Conservation (phyloP, 495 filamentous ascomycete genomes). For the Neurospora pannonica region DNA sequence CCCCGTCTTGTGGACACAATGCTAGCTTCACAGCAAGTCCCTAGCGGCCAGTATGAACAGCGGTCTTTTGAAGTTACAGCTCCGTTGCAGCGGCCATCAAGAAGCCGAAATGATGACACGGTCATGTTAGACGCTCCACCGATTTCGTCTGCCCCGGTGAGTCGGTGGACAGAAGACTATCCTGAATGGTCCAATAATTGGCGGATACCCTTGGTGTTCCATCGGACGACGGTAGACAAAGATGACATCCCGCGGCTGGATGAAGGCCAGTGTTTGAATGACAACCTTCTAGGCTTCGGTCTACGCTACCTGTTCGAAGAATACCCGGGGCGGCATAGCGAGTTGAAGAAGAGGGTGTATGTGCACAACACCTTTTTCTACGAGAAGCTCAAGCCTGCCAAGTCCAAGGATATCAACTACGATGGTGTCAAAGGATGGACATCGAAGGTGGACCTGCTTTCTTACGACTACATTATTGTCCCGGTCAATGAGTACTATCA, state of each 20-base stretch:
- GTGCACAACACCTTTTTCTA: conserved; percentile 94
- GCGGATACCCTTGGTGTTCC: conserved; percentile 59
- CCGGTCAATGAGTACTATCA: conserved; percentile 81
- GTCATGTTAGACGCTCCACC: not conserved
- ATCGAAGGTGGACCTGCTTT: conserved; percentile 71
- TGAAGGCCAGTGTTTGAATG: conserved; percentile 81
- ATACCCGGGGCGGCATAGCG: conserved; percentile 44
- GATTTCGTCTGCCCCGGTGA: not conserved
- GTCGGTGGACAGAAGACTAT: conserved; percentile 35
- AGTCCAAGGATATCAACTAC: conserved; percentile 60
- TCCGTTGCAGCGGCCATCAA: not conserved
- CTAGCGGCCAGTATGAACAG: not conserved
- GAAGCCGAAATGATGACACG: not conserved
- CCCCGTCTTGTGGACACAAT: conserved; percentile 3
- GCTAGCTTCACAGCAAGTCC: conserved; percentile 4
- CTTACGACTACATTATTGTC: conserved; percentile 80
- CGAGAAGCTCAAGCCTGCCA: conserved; percentile 44
- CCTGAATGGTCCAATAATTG: conserved; percentile 33
- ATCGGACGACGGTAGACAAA: conserved; percentile 61
- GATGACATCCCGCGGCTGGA: conserved; percentile 72
- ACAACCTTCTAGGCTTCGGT: conserved; percentile 84
- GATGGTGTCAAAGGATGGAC: conserved; percentile 84
- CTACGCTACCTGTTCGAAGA: conserved; percentile 64
- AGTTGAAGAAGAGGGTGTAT: conserved; percentile 57
- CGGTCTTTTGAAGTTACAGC: not conserved